phyloP scores from a whole-genome alignment of 345 rosid genomes.

The Jatropha curcas region DNA sequence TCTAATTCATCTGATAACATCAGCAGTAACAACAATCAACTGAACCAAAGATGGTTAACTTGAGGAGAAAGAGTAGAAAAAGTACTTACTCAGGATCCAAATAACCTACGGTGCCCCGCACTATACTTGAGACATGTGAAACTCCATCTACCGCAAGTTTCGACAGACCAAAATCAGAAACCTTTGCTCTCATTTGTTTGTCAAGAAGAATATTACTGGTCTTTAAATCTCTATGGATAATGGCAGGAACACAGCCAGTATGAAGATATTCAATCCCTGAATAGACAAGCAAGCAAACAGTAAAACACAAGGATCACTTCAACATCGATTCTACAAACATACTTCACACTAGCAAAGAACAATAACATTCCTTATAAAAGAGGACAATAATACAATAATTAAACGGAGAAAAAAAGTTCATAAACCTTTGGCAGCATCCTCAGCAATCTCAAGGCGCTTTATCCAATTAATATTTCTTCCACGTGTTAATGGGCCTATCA shows the following conservation, averaged over 20 bases:
- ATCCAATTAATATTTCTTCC: constrained; percentile 78
- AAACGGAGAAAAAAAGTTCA: not conserved
- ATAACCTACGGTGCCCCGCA: constrained; percentile 98
- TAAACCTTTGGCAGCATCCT: constrained; percentile 92
- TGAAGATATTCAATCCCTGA: constrained; percentile 98
- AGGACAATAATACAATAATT: not conserved
- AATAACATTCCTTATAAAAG: not conserved
- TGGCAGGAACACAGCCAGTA: constrained; percentile 92
- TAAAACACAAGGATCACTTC: constrained; percentile 4
- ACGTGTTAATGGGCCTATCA: constrained; percentile 56
- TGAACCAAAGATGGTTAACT: constrained; percentile 1
- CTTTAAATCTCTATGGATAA: constrained; percentile 94
- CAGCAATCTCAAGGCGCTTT: constrained; percentile 94
- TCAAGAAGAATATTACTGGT: constrained; percentile 95
- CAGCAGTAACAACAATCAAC: constrained; percentile 6
- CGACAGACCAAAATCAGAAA: constrained; percentile 95
- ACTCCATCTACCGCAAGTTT: constrained; percentile 83
- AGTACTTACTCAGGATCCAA: constrained; percentile 92
- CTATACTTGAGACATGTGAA: constrained; percentile 97
- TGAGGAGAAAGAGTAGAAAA: constrained; percentile 15
- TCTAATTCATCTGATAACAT: not conserved
- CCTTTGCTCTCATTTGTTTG: constrained; percentile 85
- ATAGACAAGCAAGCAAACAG: constrained; percentile 20
- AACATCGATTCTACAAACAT: constrained; percentile 9
- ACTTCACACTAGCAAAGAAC: not conserved